Conservation (phyloP, 2,329 filamentous ascomycete species). For the Ophiocordyceps polyrhachis-furcata region DNA sequence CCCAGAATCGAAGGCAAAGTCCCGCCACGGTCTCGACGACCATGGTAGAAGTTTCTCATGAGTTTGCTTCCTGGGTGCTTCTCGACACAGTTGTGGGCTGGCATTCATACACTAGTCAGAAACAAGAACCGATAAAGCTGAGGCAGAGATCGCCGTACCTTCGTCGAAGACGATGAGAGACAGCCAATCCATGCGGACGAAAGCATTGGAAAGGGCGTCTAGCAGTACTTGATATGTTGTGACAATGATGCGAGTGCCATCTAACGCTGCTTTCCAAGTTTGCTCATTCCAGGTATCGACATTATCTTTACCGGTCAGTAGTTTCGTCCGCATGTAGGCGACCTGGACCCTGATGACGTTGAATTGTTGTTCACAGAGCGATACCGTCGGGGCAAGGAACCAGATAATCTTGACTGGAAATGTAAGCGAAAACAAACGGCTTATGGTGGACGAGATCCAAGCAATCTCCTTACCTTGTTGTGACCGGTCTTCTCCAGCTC, state of each 20-base stretch:
- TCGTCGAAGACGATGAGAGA: conserved; percentile 68
- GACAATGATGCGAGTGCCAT: conserved; percentile 50
- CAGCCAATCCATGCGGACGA: conserved; percentile 44
- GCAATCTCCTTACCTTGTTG: conserved; percentile 28
- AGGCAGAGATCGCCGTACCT: conserved; percentile 28
- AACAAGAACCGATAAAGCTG: background rate
- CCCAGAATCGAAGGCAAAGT: conserved; percentile 51
- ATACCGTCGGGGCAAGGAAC: conserved; percentile 55
- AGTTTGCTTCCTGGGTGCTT: conserved; percentile 49
- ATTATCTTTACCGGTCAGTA: conserved; percentile 49
- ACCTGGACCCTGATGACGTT: conserved; percentile 41
- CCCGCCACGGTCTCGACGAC: conserved; percentile 17
- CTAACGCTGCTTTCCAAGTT: conserved; percentile 49
- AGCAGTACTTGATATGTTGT: conserved; percentile 59
- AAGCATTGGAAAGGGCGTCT: conserved; percentile 58
- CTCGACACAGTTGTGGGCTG: conserved; percentile 56
- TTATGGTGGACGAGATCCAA: background rate
- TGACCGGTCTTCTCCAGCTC: conserved; percentile 37
- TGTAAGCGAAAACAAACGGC: background rate
- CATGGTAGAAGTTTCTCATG: conserved; percentile 55
- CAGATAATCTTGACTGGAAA: conserved; percentile 34
- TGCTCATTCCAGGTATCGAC: conserved; percentile 53
- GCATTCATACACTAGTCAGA: background rate
- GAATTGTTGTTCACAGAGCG: conserved; percentile 48
- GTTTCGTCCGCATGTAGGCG: conserved; percentile 35